Evolutionary conservation across 1,139 yeast species (phyloP).

Genomic region (Spathaspora sp.): DNA sequence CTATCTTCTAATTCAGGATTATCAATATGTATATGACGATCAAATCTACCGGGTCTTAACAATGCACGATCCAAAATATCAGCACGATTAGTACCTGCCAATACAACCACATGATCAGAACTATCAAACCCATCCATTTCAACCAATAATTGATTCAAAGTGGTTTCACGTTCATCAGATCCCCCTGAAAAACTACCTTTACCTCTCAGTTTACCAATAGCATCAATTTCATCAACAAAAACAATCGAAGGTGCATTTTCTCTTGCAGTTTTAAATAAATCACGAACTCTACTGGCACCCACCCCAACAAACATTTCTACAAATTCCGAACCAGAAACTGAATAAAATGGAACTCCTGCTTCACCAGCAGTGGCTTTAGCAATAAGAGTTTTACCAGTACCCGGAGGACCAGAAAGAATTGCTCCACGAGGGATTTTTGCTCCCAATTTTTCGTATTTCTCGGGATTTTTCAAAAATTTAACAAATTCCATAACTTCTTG

Average conservation of each 20-base stretch:
- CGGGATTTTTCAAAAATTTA: constrained; percentile 84
- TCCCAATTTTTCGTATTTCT: constrained; percentile 85
- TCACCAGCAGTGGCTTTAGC: constrained; percentile 99
- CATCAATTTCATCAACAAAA: constrained; percentile 96
- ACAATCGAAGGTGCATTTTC: constrained; percentile 91
- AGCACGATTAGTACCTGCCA: constrained; percentile 96
- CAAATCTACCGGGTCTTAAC: constrained; percentile 96
- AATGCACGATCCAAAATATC: constrained; percentile 92
- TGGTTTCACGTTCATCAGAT: constrained; percentile 95
- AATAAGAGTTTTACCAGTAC: constrained; percentile 95
- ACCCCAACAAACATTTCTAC: constrained; percentile 99
- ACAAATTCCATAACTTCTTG: constrained; percentile 98
- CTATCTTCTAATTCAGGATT: constrained; percentile 93
- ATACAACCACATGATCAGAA: constrained; percentile 89
- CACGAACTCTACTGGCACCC: constrained; percentile 97
- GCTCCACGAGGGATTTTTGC: constrained; percentile 99
- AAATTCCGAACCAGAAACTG: constrained; percentile 97
- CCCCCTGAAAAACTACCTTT: constrained; percentile 83
- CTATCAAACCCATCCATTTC: constrained; percentile 97
- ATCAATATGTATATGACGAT: constrained; percentile 88
- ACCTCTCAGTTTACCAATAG: constrained; percentile 93
- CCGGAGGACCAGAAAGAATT: constrained; percentile 97
- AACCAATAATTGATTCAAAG: constrained; percentile 89
- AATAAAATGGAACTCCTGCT: constrained; percentile 93
- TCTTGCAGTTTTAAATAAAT: constrained; percentile 87